Base-by-base conservation (phyloP, 2,329 filamentous ascomycete species). In the Gliomastix tumulicola region DNA sequence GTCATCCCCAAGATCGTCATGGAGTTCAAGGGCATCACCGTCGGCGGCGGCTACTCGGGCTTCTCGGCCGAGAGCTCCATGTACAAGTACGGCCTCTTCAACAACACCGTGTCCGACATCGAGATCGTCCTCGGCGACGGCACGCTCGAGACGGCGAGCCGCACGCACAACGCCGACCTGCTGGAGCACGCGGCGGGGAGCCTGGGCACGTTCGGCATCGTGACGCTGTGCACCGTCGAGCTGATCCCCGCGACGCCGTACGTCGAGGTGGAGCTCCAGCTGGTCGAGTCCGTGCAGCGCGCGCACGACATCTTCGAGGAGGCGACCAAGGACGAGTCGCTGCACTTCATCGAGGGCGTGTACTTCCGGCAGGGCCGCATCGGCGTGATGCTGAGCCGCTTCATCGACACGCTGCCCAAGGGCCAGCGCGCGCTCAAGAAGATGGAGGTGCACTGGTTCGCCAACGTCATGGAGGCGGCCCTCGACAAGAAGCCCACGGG, bases 11-110 rank as follows among this genome's bases (percentile, higher is more conserved):
- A 69, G 4, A 71, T 78, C 7, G 71, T 76, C 10, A 74, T 74
- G 65, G 73, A 77, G 43, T 78, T 77, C 45, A 72, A 71, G 15
- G 74, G 71, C 17, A 78, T 77, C 45, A 78, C 74, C 4, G 70
- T 67, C n/a, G 74, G 74, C 13, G 74, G 74, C 8, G 72, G 69
- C 3, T 76, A 68, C 49, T 66, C 70, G 7, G 73, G 73, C 8
- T 74, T 70, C 17, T 66, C 69, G 9, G 74, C 71, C 12, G 74
- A 78, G 50, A 74, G 68, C 50, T 71, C 65, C 46, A 71, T 67
- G 30, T 78, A 75, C 57, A 69, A 66, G 40, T 66, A 74, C 46
- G 74, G 74, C 7, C 69, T 74, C 49, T 76, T 77, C 49, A 69
- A 74, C 47, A 61, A 60, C 15, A 74, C 67, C 2, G 56, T 76